These are phyloP conservation scores for Casaregolazyma lundiana DNA, from an alignment of 1,139 yeast species.

Conservation along the genomic window DNA sequence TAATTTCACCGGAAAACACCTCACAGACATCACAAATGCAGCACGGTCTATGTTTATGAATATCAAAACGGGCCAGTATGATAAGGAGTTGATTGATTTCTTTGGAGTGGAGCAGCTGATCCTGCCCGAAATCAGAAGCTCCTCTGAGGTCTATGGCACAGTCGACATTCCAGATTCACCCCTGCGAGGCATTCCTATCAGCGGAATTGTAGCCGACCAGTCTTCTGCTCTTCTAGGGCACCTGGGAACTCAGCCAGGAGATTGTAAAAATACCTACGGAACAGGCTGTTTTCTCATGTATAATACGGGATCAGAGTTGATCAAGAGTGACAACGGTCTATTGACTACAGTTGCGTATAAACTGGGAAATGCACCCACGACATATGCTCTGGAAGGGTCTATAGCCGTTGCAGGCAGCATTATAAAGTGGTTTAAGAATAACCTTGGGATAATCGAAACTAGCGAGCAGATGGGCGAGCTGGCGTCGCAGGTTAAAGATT, in stretches of 20 bases:
- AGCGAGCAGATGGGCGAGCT: slow-evolving; percentile 89
- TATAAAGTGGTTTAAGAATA: slow-evolving; percentile 92
- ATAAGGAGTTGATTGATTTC: slow-evolving; percentile 66
- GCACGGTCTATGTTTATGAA: slow-evolving; percentile 90
- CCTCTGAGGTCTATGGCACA: slow-evolving; percentile 71
- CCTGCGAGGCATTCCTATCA: slow-evolving; percentile 61
- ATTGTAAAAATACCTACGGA: slow-evolving; percentile 96
- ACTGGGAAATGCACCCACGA: slow-evolving; percentile 74
- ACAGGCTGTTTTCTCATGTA: slow-evolving; percentile 90
- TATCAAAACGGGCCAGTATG: slow-evolving; percentile 70
- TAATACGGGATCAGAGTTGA: slow-evolving; percentile 66
- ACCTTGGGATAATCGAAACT: slow-evolving; percentile 71
- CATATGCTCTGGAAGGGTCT: slow-evolving; percentile 86
- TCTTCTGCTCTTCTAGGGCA: slow-evolving; percentile 93
- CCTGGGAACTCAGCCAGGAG: slow-evolving; percentile 74
- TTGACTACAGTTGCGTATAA: slow-evolving; percentile 87
- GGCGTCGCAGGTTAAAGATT: slow-evolving; percentile 73
- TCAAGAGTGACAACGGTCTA: slow-evolving; percentile 70
- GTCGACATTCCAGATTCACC: slow-evolving; percentile 20
- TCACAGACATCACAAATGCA: slow-evolving; percentile 89
- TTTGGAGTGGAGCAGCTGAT: slow-evolving; percentile 68
- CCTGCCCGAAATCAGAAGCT: slow-evolving; percentile 76
- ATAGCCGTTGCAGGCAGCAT: slow-evolving; percentile 95
- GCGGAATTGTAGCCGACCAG: slow-evolving; percentile 94
- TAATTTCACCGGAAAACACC: slow-evolving; percentile 70